Percentiles rank a stretch among this genome's conserved stretches.
phyloP scores from a whole-genome alignment of 257 asterid species.

The Echites panduratus region DNA sequence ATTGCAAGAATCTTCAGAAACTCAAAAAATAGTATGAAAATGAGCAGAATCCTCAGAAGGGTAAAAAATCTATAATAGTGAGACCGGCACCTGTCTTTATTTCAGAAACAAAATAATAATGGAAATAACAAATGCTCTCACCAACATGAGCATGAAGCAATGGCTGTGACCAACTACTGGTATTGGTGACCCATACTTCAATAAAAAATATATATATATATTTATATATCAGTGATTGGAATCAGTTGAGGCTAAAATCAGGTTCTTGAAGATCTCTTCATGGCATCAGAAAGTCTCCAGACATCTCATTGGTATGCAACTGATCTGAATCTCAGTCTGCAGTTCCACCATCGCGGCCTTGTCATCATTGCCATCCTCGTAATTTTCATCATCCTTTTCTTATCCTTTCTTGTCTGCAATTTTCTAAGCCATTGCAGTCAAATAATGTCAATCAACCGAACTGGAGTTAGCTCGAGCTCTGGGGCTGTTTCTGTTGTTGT shows the following conservation, averaged over 20 bases:
- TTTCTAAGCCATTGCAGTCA: constrained; percentile 1
- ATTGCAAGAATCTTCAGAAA: neutral
- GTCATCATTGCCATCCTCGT: constrained; percentile 3
- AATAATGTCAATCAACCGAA: neutral
- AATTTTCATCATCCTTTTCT: constrained; percentile 7
- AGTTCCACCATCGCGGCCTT: constrained; percentile 14
- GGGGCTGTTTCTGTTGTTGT: neutral
- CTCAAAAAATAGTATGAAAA: neutral
- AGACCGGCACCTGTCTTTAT: neutral
- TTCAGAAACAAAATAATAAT: neutral
- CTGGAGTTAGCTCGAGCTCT: neutral
- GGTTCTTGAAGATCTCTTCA: neutral
- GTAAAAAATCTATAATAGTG: neutral
- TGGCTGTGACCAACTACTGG: neutral
- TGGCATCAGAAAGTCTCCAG: constrained; percentile 13
- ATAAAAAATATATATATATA: no score
- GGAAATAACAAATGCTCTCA: constrained; percentile 1
- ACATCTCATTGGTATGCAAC: constrained; percentile 15
- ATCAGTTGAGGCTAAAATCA: no score
- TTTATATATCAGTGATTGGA: no score
- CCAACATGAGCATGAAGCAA: neutral
- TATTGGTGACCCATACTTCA: constrained; percentile 8
- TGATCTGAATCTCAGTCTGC: constrained; percentile 15
- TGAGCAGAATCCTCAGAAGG: neutral
- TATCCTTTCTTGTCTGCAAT: constrained; percentile 7